phyloP scores from a whole-genome alignment of 768 basidiomycete species.

The Pseudohyphozyma bogoriensis region DNA sequence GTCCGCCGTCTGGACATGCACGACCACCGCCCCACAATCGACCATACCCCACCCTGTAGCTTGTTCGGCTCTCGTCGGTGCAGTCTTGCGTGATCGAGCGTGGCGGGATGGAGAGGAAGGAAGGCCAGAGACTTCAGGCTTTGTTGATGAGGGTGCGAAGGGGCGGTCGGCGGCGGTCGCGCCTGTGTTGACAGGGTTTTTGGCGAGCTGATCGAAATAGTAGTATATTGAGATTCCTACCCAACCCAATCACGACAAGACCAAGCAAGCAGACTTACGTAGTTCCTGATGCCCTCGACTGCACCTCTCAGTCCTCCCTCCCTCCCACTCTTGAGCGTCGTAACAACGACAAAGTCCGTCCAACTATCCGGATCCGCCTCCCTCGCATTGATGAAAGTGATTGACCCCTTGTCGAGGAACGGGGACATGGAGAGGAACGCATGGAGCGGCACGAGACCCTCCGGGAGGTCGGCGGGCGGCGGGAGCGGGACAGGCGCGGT shows the following conservation, averaged over 20 bases:
- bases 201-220: conserved; percentile 16
- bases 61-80: conserved; percentile 3
- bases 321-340: conserved; percentile 19
- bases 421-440: conserved; percentile 26
- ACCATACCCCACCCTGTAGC: conserved; percentile 28
- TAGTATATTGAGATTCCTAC: not conserved
- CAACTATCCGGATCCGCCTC: conserved; percentile 26
- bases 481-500: conserved; percentile 14
- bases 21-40: conserved; percentile 27
- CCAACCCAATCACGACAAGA: not conserved
- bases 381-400: conserved; percentile 29
- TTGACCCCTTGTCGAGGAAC: conserved; percentile 23
- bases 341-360: conserved; percentile 31
- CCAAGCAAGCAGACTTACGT: conserved; percentile 7
- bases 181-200: conserved; percentile 15
- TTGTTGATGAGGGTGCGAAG: conserved; percentile 14
- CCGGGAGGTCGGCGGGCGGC: conserved; percentile 21
- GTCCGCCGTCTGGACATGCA: conserved; percentile 29
- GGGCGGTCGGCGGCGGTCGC: not conserved
- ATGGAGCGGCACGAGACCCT: conserved; percentile 20
- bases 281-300: conserved; percentile 20
- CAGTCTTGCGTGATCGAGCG: conserved; percentile 11
- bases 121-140: conserved; percentile 19
- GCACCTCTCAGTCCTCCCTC: conserved; percentile 30
- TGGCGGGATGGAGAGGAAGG: conserved; percentile 18